phyloP scores from a whole-genome alignment of 306 rosid genomes.

The Trifolium pratense region DNA sequence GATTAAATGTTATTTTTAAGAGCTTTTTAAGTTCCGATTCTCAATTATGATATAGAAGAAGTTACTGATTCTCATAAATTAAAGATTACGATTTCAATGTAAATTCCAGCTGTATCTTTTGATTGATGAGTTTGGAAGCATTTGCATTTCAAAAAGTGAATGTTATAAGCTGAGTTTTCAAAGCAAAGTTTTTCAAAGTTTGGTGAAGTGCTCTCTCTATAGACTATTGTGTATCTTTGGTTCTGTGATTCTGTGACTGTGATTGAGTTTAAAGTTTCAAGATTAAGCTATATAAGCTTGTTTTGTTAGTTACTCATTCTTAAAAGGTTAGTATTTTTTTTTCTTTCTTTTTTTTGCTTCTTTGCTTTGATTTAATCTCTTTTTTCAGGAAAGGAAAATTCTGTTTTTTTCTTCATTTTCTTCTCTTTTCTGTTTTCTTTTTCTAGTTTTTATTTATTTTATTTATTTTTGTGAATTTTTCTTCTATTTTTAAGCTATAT shows the following conservation, averaged over 20 bases:
- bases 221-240: conserved; percentile 24
- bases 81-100: conserved; percentile 40
- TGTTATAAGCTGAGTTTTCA: conserved; percentile 25
- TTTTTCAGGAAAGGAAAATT: conserved; percentile 32
- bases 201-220: conserved; percentile 40
- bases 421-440: conserved; percentile 15
- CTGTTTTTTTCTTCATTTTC: neutral
- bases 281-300: conserved; percentile 55
- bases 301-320: conserved; percentile 58
- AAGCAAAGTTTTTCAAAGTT: conserved; percentile 42
- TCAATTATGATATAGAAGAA: conserved; percentile 39
- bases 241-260: neutral
- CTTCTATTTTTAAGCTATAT: conserved; percentile 11
- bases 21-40: conserved; percentile 34
- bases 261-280: conserved; percentile 51
- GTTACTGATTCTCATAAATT: conserved; percentile 46
- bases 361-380: conserved; percentile 52
- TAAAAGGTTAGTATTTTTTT: conserved; percentile 71
- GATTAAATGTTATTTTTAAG: neutral
- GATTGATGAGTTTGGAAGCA: conserved; percentile 59
- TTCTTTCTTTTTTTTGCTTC: neutral
- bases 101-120: conserved; percentile 40
- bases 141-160: conserved; percentile 31
- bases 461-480: conserved; percentile 14
- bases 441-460: too few species aligned